phyloP scores from a whole-genome alignment of 345 rosid species.

The Physaria fendleri region DNA sequence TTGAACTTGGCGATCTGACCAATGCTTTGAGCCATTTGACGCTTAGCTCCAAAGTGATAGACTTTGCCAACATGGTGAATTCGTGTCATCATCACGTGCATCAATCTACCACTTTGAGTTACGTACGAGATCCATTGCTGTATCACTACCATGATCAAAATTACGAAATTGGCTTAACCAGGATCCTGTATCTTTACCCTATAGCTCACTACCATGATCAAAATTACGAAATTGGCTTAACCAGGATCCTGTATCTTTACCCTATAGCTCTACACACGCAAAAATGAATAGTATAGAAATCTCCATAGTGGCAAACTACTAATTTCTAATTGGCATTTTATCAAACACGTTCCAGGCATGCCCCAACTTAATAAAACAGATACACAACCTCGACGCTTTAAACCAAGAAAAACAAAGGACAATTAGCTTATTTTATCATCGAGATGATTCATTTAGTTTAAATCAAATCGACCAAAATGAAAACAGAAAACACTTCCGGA shows the following conservation, averaged over 20 bases:
- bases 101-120: slow-evolving; percentile 83
- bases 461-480: not conserved
- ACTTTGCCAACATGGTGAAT: slow-evolving; percentile 79
- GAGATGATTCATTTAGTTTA: not conserved
- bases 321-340: slow-evolving; percentile 15
- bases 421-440: not conserved
- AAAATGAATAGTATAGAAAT: not conserved
- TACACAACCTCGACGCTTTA: not conserved
- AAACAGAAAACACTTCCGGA: not conserved
- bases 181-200: too few relatives aligned
- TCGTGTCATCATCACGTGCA: slow-evolving; percentile 84
- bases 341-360: slow-evolving; percentile 20
- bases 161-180: too few relatives aligned
- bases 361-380: not conserved
- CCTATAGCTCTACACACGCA: not conserved
- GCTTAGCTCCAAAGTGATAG: slow-evolving; percentile 77
- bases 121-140: slow-evolving; percentile 97
- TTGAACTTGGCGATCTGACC: slow-evolving; percentile 85
- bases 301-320: not conserved
- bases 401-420: not conserved
- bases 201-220: not conserved
- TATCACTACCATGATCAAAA: too few relatives aligned
- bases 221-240: not conserved
- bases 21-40: slow-evolving; percentile 78
- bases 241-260: not conserved